phyloP scores from a whole-genome alignment of 192 early-diverging fungal species.

The Diversispora epigaea region DNA sequence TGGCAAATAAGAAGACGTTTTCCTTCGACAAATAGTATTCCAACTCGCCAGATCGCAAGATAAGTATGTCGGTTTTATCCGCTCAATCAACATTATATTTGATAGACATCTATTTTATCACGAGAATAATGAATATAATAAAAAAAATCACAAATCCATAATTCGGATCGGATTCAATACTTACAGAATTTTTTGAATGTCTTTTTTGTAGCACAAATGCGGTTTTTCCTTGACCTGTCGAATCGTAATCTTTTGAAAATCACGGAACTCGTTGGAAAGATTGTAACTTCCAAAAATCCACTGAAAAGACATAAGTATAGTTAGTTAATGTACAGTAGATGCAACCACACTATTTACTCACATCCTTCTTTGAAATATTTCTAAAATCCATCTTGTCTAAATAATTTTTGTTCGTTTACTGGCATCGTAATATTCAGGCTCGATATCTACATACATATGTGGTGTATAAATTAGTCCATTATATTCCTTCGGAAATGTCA shows the following conservation, averaged over 20 bases:
- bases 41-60: constrained; percentile 22
- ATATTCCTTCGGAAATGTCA: constrained; percentile 25
- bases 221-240: constrained; percentile 17
- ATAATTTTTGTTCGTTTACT: constrained; percentile 27
- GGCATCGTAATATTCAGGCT: constrained; percentile 23
- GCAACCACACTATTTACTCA: constrained; percentile 25
- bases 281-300: constrained; percentile 24
- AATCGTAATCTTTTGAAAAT: constrained; percentile 18
- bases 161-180: constrained; percentile 4
- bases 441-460: constrained; percentile 13
- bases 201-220: constrained; percentile 14
- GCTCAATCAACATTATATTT: constrained; percentile 28
- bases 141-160: constrained; percentile 1
- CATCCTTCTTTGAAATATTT: constrained; percentile 23
- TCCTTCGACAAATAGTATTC: constrained; percentile 15
- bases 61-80: constrained; percentile 22
- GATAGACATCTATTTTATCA: constrained; percentile 23
- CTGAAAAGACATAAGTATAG: constrained; percentile 24
- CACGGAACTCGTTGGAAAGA: constrained; percentile 19
- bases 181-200: constrained; percentile 21
- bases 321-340: constrained; percentile 24
- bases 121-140: constrained; percentile 28
- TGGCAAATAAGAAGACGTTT: constrained; percentile 14
- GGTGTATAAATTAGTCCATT: constrained; percentile 21
- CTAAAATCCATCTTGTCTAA: constrained; percentile 30